phyloP scores from a whole-genome alignment of 441 rosid species.

The Monsonia emarginata region DNA sequence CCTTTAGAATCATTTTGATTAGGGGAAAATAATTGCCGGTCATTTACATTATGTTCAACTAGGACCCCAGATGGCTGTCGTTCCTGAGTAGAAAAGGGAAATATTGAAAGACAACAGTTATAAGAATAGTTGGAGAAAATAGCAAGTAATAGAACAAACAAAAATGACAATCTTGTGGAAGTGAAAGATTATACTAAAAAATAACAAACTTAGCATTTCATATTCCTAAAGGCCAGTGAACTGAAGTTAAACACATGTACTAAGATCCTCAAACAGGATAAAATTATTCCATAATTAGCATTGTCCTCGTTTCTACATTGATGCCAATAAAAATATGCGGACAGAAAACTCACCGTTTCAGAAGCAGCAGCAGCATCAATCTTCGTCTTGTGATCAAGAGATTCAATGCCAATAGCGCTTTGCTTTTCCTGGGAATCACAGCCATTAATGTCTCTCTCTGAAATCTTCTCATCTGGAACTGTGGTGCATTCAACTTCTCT shows the following conservation, averaged over 20 bases:
- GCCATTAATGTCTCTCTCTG: conserved; percentile 25
- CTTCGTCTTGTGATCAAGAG: conserved; percentile 14
- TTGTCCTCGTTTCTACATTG: neutral
- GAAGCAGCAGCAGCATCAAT: conserved; percentile 24
- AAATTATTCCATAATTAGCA: neutral
- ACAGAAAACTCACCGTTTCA: conserved; percentile 37
- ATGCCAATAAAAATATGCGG: neutral
- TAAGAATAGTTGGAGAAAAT: neutral
- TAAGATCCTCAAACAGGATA: neutral
- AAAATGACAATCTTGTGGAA: neutral
- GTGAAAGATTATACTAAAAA: neutral
- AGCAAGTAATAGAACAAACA: neutral
- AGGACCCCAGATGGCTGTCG: conserved; percentile 43
- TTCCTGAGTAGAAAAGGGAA: conserved; percentile 23
- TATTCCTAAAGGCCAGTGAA: neutral
- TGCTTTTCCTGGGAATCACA: conserved; percentile 25
- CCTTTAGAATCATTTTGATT: conserved; percentile 39
- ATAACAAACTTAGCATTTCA: neutral
- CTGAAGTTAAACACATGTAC: neutral
- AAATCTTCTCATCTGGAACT: conserved; percentile 20
- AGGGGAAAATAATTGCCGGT: conserved; percentile 51
- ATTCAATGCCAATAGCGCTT: conserved; percentile 20
- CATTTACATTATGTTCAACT: conserved; percentile 44
- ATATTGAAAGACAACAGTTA: neutral
- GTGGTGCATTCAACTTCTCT: conserved; percentile 22